phyloP scores from a whole-genome alignment of 2,329 filamentous ascomycete species.

The Capronia americana region DNA sequence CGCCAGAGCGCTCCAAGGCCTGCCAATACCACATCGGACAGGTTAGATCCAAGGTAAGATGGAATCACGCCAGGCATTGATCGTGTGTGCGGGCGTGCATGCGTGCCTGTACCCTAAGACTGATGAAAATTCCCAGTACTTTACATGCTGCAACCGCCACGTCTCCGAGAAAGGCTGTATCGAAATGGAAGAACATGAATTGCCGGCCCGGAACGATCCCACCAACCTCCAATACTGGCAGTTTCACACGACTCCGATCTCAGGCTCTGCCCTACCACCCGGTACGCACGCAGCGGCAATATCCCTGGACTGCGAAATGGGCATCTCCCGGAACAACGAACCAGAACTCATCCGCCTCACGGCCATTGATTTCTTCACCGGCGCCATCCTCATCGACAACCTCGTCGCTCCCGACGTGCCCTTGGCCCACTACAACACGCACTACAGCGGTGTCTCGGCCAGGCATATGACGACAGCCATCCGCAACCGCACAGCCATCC shows the following conservation, averaged over 20 bases:
- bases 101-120: not conserved
- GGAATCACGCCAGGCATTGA: not conserved
- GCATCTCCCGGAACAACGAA: constrained; percentile 53
- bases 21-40: constrained; percentile 20
- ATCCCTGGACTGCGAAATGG: constrained; percentile 65
- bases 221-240: constrained; percentile 14
- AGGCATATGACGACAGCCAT: constrained; percentile 49
- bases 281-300: constrained; percentile 44
- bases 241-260: constrained; percentile 20
- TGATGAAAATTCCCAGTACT: constrained; percentile 13
- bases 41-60: constrained; percentile 17
- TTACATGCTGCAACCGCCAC: constrained; percentile 25
- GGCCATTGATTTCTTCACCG: constrained; percentile 59
- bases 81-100: not conserved
- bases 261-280: not conserved
- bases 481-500: constrained; percentile 22
- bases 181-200: constrained; percentile 5
- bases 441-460: constrained; percentile 57
- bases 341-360: constrained; percentile 61
- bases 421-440: constrained; percentile 59
- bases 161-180: constrained; percentile 24
- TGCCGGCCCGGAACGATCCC: constrained; percentile 15
- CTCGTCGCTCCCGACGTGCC: constrained; percentile 57
- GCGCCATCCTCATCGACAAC: constrained; percentile 56
- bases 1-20: not conserved